These are phyloP conservation scores for Chlorociboria aeruginascens DNA, from an alignment of 495 filamentous ascomycete genomes.

Conservation along the genomic window DNA sequence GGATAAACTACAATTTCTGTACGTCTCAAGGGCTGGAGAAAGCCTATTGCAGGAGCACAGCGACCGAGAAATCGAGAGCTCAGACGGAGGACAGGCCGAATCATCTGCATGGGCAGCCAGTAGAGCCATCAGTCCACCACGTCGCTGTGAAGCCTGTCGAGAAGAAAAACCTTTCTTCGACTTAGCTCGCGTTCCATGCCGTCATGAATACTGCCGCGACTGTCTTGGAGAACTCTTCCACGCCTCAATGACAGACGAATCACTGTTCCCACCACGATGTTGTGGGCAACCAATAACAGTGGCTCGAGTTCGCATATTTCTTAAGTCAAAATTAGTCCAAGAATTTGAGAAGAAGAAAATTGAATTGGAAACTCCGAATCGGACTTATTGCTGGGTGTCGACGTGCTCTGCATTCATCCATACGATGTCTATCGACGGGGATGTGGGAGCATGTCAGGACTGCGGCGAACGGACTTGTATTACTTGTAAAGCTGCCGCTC, in stretches of 20 bases:
- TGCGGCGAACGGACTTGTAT: slow-evolving; percentile 29
- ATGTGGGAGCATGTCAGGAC: slow-evolving; percentile 22
- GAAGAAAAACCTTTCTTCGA: slow-evolving; percentile 7
- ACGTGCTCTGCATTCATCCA: slow-evolving; percentile 16
- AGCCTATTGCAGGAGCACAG: not conserved
- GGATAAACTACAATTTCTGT: slow-evolving; percentile 13
- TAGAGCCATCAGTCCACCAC: not conserved
- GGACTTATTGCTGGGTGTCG: slow-evolving; percentile 18
- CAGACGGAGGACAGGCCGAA: slow-evolving; percentile 1
- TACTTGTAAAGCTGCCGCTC: slow-evolving; percentile 23
- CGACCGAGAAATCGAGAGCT: no score
- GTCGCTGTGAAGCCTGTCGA: slow-evolving; percentile 9
- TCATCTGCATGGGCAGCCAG: slow-evolving; percentile 6
- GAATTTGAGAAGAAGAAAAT: slow-evolving; percentile 17
- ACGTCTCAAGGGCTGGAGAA: slow-evolving; percentile 1
- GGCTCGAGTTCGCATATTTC: slow-evolving; percentile 7
- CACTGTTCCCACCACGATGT: slow-evolving; percentile 12
- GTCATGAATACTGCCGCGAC: slow-evolving; percentile 13
- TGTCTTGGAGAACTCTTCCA: slow-evolving; percentile 12
- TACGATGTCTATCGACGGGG: slow-evolving; percentile 3
- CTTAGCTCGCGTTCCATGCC: slow-evolving; percentile 7
- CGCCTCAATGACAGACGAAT: slow-evolving; percentile 11
- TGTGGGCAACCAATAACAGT: slow-evolving; percentile 5
- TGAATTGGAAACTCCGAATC: slow-evolving; percentile 18
- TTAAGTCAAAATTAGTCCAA: slow-evolving; percentile 6